Conservation (phyloP, 441 rosid species). For the Aquilaria agallochum region DNA sequence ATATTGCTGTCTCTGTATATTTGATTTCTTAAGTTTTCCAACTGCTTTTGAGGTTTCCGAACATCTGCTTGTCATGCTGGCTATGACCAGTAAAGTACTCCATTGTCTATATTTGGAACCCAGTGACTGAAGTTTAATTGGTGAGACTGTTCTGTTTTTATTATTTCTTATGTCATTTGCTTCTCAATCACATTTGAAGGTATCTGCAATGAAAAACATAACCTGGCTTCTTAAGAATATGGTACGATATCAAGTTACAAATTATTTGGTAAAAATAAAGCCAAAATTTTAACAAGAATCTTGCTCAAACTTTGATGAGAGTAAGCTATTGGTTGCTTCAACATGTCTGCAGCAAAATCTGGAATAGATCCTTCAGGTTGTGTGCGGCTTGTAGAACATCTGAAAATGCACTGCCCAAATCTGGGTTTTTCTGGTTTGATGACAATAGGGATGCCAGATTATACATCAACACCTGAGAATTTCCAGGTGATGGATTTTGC, state of each 20-base stretch:
- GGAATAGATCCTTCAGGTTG: slow-evolving; percentile 73
- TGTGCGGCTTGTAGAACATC: slow-evolving; percentile 61
- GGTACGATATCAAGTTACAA: too few relatives aligned
- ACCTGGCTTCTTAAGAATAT: too few relatives aligned
- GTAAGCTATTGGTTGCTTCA: slow-evolving; percentile 12
- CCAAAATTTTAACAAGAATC: not conserved
- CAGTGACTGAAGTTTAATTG: too few relatives aligned
- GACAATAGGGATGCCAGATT: slow-evolving; percentile 93
- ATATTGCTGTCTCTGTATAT: too few relatives aligned
- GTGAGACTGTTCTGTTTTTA: too few relatives aligned
- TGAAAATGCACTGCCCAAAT: slow-evolving; percentile 62
- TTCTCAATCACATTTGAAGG: not conserved
- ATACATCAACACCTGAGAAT: slow-evolving; percentile 83
- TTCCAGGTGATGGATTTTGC: slow-evolving; percentile 54
- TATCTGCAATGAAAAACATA: too few relatives aligned
- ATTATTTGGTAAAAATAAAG: too few relatives aligned
- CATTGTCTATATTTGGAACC: too few relatives aligned
- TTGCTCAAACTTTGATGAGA: not conserved
- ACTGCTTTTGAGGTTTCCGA: too few relatives aligned
- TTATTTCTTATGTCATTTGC: not conserved
- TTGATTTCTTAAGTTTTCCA: too few relatives aligned
- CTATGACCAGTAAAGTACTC: too few relatives aligned
- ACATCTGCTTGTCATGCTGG: too few relatives aligned
- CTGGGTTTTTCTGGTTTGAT: slow-evolving; percentile 77
- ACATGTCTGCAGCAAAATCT: slow-evolving; percentile 65